Conservation (phyloP, 2,329 filamentous ascomycete genomes). For the Xylaria sp. region DNA sequence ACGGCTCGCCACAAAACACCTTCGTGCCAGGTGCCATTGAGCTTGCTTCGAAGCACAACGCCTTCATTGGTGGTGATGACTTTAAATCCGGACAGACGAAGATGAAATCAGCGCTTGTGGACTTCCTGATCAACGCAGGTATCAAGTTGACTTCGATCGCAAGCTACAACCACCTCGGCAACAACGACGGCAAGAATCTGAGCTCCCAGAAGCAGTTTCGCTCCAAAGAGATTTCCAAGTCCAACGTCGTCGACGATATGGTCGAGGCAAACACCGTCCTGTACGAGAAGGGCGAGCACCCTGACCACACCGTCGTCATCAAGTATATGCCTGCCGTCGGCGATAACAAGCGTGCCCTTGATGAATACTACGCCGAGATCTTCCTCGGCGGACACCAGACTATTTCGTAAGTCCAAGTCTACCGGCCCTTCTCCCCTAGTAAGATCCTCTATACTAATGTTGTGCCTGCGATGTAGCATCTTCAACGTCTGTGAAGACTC, state of each 20-base stretch:
- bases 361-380: constrained; percentile 99
- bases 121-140: constrained; percentile 97
- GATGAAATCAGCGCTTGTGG: constrained; percentile 99
- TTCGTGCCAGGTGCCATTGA: constrained; percentile 94
- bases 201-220: constrained; percentile 98
- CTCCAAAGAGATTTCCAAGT: constrained; percentile 99
- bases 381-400: constrained; percentile 99
- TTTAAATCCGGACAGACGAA: constrained; percentile 99
- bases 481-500: constrained; percentile 99
- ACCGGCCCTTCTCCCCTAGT: not conserved
- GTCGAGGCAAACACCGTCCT: constrained; percentile 93
- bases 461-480: constrained; percentile 64
- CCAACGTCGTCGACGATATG: constrained; percentile 99
- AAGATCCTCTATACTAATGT: constrained; percentile 8
- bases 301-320: constrained; percentile 98
- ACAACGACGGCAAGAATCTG: constrained; percentile 99
- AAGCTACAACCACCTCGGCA: constrained; percentile 98
- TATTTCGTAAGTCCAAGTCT: constrained; percentile 72
- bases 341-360: constrained; percentile 97
- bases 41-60: constrained; percentile 84
- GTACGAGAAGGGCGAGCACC: constrained; percentile 92
- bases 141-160: constrained; percentile 99
- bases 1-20: constrained; percentile 98
- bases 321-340: constrained; percentile 99
- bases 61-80: constrained; percentile 97